These are phyloP conservation scores for Kodamaea kaohsiungensis DNA, from an alignment of 805 yeast genomes.

Conservation along the genomic window DNA sequence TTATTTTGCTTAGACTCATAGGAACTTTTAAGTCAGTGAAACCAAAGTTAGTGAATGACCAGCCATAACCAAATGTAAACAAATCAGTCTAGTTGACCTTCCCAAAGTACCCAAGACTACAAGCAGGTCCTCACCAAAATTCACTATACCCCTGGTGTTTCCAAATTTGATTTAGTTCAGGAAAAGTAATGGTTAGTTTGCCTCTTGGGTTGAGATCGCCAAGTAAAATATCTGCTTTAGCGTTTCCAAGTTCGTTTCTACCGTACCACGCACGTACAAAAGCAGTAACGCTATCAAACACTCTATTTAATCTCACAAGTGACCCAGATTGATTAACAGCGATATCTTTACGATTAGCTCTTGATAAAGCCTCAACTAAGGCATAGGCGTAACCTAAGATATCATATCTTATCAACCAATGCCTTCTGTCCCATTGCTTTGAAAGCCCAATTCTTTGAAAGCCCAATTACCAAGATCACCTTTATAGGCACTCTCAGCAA, in stretches of 20 bases:
- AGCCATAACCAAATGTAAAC: conserved; percentile 64
- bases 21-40: conserved; percentile 37
- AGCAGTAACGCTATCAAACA: conserved; percentile 43
- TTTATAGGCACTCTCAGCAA: conserved; percentile 54
- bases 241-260: conserved; percentile 59
- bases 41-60: conserved; percentile 57
- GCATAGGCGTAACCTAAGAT: conserved; percentile 51
- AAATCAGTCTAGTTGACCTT: conserved; percentile 46
- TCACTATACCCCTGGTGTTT: conserved; percentile 51
- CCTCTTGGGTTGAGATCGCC: conserved; percentile 65
- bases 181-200: conserved; percentile 57
- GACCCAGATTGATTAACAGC: conserved; percentile 62
- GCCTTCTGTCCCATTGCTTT: conserved; percentile 63
- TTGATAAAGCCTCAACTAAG: conserved; percentile 44
- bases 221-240: conserved; percentile 58
- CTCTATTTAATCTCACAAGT: conserved; percentile 52
- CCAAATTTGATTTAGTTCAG: conserved; percentile 53
- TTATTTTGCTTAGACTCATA: conserved; percentile 23
- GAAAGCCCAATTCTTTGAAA: no score
- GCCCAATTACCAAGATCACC: conserved; percentile 53
- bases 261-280: conserved; percentile 59
- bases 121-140: conserved; percentile 66
- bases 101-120: conserved; percentile 64
- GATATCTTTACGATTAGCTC: conserved; percentile 50
- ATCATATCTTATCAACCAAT: conserved; percentile 51